phyloP scores from a whole-genome alignment of 768 basidiomycete species.

The Rickenella mellea region DNA sequence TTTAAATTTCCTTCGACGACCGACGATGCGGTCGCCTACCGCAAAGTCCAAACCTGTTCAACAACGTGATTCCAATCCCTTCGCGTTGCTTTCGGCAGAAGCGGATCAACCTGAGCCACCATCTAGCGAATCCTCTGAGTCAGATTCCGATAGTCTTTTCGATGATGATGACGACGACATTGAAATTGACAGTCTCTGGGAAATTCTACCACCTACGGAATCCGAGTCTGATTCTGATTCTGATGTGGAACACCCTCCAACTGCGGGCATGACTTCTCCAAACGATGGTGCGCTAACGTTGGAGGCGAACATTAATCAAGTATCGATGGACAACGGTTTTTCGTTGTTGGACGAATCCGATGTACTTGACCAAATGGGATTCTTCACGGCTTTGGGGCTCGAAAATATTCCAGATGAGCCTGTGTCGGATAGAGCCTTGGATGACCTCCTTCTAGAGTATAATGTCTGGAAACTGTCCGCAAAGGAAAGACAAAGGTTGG shows the following conservation, averaged over 20 bases:
- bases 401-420: conserved; percentile 29
- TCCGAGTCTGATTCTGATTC: not conserved
- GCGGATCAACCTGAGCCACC: not conserved
- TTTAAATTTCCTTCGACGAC: conserved; percentile 33
- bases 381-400: conserved; percentile 30
- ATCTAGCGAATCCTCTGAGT: not conserved
- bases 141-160: not conserved
- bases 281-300: not conserved
- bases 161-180: conserved; percentile 1
- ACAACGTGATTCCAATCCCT: not conserved
- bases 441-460: conserved; percentile 23
- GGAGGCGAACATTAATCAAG: not conserved
- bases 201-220: not conserved
- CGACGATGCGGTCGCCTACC: no score
- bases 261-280: no score
- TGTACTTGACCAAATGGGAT: conserved; percentile 17
- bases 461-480: conserved; percentile 47
- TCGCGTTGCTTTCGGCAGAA: not conserved
- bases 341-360: conserved; percentile 7
- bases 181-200: not conserved
- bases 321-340: not conserved
- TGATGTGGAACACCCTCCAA: not conserved
- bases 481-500: conserved; percentile 35
- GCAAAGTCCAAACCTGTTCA: not conserved
- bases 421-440: conserved; percentile 22